Conservation (phyloP, 768 basidiomycete species). For the Auriscalpium microsporum region DNA sequence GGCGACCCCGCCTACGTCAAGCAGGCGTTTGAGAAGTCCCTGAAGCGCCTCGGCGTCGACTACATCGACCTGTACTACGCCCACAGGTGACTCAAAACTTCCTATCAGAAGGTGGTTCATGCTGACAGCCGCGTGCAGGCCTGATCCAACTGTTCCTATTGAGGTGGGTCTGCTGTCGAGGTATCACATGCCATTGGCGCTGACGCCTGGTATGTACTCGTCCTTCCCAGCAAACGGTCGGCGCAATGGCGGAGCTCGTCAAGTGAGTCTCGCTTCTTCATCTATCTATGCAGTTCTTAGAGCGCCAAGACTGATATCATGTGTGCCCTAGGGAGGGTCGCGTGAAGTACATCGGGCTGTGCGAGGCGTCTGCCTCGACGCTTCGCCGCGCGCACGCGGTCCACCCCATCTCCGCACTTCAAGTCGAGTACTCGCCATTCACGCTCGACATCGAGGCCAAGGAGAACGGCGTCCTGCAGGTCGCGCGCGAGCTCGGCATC, state of each 20-base stretch:
- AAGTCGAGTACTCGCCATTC: slow-evolving; percentile 31
- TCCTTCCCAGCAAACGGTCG: slow-evolving; percentile 1
- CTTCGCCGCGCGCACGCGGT: slow-evolving; percentile 30
- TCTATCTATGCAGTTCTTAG: slow-evolving; percentile 17
- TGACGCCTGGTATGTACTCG: background rate
- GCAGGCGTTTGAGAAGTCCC: slow-evolving; percentile 18
- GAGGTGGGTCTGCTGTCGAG: background rate
- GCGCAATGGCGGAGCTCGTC: slow-evolving; percentile 14
- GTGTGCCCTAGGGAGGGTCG: slow-evolving; percentile 22
- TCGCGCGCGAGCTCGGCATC: slow-evolving; percentile 33
- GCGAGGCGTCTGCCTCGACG: slow-evolving; percentile 25
- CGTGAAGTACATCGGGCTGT: slow-evolving; percentile 27
- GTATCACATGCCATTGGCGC: background rate
- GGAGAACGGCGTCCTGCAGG: slow-evolving; percentile 22
- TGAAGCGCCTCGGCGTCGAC: slow-evolving; percentile 22
- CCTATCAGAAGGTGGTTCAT: background rate
- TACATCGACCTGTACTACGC: slow-evolving; percentile 26
- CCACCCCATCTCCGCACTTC: slow-evolving; percentile 27
- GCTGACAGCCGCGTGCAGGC: background rate
- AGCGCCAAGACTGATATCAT: background rate
- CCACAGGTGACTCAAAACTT: slow-evolving; percentile 17
- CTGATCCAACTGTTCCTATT: slow-evolving; percentile 8
- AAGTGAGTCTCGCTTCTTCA: slow-evolving; percentile 25
- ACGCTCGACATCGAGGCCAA: slow-evolving; percentile 28
- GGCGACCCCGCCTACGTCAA: slow-evolving; percentile 22